phyloP scores from a whole-genome alignment of 805 yeast genomes.

The Candida corydali region DNA sequence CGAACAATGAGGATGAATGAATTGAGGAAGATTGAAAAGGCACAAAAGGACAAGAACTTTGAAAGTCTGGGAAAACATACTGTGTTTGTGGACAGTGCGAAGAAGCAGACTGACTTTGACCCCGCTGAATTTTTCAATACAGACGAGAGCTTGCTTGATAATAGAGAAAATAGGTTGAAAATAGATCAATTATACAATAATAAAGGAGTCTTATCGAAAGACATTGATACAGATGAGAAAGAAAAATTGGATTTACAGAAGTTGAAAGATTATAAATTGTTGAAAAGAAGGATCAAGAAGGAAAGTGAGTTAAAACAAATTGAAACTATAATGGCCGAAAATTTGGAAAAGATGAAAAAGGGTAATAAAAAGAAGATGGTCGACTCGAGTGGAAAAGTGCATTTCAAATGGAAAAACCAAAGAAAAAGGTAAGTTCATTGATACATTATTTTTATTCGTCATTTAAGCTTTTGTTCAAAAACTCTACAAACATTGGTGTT shows the following conservation, averaged over 20 bases:
- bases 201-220: slow-evolving; percentile 24
- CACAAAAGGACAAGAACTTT: slow-evolving; percentile 46
- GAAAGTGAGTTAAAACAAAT: slow-evolving; percentile 64
- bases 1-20: slow-evolving; percentile 74
- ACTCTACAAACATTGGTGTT: slow-evolving; percentile 70
- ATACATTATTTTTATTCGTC: slow-evolving; percentile 19
- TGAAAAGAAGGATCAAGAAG: slow-evolving; percentile 66
- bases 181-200: slow-evolving; percentile 52
- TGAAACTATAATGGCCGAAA: slow-evolving; percentile 68
- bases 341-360: slow-evolving; percentile 83
- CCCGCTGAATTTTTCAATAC: slow-evolving; percentile 71
- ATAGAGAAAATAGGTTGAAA: slow-evolving; percentile 70
- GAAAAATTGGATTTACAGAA: slow-evolving; percentile 47
- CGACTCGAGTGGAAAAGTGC: slow-evolving; percentile 60
- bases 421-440: slow-evolving; percentile 47
- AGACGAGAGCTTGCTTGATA: slow-evolving; percentile 53
- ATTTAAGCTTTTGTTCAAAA: slow-evolving; percentile 59
- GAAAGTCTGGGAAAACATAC: slow-evolving; percentile 72
- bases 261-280: slow-evolving; percentile 53
- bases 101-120: slow-evolving; percentile 53
- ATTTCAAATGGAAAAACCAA: slow-evolving; percentile 81
- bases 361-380: slow-evolving; percentile 79
- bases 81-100: slow-evolving; percentile 69
- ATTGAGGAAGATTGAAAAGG: slow-evolving; percentile 55
- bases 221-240: slow-evolving; percentile 26